Percentiles rank a stretch among this genome's conserved stretches.
Conservation (phyloP, 176 grass and related monocot species). For the Cenchrus americanus region DNA sequence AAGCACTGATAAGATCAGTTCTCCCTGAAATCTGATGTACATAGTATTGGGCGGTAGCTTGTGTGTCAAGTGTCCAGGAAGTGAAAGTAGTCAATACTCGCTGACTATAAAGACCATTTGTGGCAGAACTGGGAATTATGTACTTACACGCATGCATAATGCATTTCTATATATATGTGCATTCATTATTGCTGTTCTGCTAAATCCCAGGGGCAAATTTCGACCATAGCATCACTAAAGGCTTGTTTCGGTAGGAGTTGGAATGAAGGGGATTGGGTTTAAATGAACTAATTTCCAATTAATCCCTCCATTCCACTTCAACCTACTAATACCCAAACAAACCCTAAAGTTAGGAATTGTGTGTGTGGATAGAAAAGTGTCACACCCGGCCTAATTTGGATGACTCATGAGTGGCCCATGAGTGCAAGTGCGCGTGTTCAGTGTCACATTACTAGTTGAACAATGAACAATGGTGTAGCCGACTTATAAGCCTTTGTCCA, state of each 20-base stretch:
- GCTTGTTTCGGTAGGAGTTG: too few relatives aligned
- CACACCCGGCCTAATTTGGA: too few relatives aligned
- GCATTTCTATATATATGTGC: neutral
- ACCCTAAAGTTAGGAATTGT: neutral
- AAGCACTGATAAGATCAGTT: constrained; percentile 59
- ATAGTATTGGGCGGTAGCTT: neutral
- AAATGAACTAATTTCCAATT: too few relatives aligned
- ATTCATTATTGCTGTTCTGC: neutral
- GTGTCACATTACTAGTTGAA: too few relatives aligned
- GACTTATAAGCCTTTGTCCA: too few relatives aligned
- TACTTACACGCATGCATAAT: neutral
- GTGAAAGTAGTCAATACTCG: neutral
- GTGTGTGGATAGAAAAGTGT: neutral
- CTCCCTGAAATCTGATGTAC: constrained; percentile 53
- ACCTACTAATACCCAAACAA: too few relatives aligned
- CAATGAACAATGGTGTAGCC: too few relatives aligned
- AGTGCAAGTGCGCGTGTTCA: too few relatives aligned
- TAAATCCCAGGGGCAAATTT: neutral
- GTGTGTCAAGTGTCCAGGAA: neutral
- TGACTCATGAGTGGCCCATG: too few relatives aligned
- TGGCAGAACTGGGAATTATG: neutral
- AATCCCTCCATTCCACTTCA: too few relatives aligned
- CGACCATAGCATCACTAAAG: neutral
- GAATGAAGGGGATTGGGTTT: too few relatives aligned
- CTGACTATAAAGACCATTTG: neutral